phyloP scores from a whole-genome alignment of 2,329 filamentous ascomycete genomes.

The Xylaria polymorpha region DNA sequence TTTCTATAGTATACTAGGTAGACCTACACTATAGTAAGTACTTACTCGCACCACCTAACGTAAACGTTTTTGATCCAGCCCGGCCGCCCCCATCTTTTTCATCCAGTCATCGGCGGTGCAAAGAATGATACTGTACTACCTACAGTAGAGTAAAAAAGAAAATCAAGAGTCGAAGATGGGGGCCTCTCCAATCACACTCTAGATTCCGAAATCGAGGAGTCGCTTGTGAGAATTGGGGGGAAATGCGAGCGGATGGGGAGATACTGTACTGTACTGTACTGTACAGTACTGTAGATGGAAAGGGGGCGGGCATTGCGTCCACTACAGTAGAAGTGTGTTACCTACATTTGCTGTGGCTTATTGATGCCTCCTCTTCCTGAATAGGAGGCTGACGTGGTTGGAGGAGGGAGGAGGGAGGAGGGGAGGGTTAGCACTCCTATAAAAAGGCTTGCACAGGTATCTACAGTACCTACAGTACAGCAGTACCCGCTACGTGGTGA shows the following conservation, averaged over 20 bases:
- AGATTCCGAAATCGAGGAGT: not conserved
- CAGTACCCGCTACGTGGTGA: not conserved
- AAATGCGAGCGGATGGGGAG: too few species aligned
- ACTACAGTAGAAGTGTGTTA: not conserved
- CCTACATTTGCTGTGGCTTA: not conserved
- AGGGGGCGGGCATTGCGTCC: not conserved
- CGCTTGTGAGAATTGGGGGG: not conserved
- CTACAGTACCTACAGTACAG: not conserved
- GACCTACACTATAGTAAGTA: too few species aligned
- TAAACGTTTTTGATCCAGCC: conserved; percentile 22
- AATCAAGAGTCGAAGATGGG: conserved; percentile 12
- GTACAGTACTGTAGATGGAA: not conserved
- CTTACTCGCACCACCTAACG: not conserved
- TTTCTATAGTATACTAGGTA: not conserved
- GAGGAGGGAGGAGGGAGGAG: not conserved
- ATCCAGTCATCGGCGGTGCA: conserved; percentile 12
- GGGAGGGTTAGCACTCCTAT: not conserved
- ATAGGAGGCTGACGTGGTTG: conserved; percentile 29
- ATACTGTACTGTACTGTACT: not conserved
- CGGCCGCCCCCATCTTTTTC: conserved; percentile 15
- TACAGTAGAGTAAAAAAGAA: not conserved
- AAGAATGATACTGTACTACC: not conserved
- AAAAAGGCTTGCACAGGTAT: not conserved
- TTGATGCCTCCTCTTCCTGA: conserved; percentile 5
- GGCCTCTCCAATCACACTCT: not conserved